Conservation (phyloP, 2,329 filamentous ascomycete genomes). For the Paraconiothyrium brasiliense region DNA sequence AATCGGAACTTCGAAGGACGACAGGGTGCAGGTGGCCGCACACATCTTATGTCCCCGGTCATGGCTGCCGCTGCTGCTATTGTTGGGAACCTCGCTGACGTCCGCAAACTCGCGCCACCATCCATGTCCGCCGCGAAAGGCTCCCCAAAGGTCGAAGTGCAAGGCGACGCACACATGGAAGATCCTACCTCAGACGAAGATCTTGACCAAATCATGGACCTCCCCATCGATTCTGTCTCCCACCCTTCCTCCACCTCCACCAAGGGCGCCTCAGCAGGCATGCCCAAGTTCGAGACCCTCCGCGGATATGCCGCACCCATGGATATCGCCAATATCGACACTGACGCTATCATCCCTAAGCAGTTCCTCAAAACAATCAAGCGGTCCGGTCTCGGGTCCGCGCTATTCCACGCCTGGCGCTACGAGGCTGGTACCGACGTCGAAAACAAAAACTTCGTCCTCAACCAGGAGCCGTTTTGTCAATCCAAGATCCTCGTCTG, state of each 20-base stretch:
- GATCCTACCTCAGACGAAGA: constrained; percentile 70
- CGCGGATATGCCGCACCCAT: constrained; percentile 89
- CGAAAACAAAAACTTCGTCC: constrained; percentile 82
- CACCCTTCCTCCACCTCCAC: constrained; percentile 69
- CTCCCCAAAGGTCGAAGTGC: constrained; percentile 67
- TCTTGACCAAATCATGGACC: constrained; percentile 69
- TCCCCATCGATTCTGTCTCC: constrained; percentile 69
- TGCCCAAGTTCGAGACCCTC: constrained; percentile 83
- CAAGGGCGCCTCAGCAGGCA: constrained; percentile 65
- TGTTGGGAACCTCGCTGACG: constrained; percentile 89
- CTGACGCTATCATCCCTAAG: constrained; percentile 99
- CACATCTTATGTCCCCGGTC: constrained; percentile 95
- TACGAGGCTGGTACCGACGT: constrained; percentile 71
- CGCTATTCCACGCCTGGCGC: constrained; percentile 86
- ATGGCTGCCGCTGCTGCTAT: constrained; percentile 95
- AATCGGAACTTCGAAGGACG: constrained; percentile 98
- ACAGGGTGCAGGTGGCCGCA: constrained; percentile 89
- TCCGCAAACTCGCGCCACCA: constrained; percentile 75
- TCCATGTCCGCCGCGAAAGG: constrained; percentile 54
- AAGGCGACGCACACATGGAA: constrained; percentile 61
- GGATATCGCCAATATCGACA: constrained; percentile 91
- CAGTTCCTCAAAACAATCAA: constrained; percentile 99
- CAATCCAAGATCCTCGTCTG: constrained; percentile 88
- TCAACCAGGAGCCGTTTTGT: constrained; percentile 90
- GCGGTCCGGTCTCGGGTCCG: constrained; percentile 88